Evolutionary conservation across 768 basidiomycete species (phyloP).

Genomic region (Rhizopogon salebrosus): DNA sequence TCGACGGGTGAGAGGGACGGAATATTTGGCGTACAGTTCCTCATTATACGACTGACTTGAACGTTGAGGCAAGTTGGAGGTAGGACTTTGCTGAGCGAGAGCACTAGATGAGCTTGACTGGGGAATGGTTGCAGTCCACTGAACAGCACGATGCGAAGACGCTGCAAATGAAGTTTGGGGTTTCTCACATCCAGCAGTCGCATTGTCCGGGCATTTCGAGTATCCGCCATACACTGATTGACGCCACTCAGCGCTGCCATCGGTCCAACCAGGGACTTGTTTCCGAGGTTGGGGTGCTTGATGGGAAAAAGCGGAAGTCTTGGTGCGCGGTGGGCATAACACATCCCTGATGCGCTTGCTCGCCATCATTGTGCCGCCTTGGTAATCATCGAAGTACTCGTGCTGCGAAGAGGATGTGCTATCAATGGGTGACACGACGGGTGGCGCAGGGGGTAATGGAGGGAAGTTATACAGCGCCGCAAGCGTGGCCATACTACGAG

Average conservation of each 20-base stretch:
- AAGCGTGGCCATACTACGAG: conserved; percentile 33
- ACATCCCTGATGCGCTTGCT: conserved; percentile 47
- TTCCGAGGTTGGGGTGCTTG: conserved; percentile 31
- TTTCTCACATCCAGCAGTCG: conserved; percentile 26
- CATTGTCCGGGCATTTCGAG: conserved; percentile 33
- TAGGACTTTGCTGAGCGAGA: conserved; percentile 18
- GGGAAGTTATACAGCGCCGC: conserved; percentile 41
- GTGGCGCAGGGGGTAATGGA: conserved; percentile 49
- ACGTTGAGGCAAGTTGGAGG: conserved; percentile 18
- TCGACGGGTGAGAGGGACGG: conserved; percentile 50
- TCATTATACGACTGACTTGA: conserved; percentile 32
- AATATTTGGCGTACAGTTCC: conserved; percentile 52
- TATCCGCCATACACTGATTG: conserved; percentile 50
- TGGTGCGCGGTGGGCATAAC: conserved; percentile 35
- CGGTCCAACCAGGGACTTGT: conserved; percentile 64
- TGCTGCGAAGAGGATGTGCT: conserved; percentile 18
- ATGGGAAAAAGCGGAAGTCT: conserved; percentile 30
- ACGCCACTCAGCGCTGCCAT: conserved; percentile 65
- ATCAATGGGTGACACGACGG: conserved; percentile 25
- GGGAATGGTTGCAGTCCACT: conserved; percentile 35
- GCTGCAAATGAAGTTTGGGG: conserved; percentile 44
- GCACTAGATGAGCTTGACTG: conserved; percentile 20
- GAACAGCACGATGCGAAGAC: conserved; percentile 46
- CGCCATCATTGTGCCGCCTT: conserved; percentile 67
- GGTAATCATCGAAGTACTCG: conserved; percentile 38